Evolutionary conservation across 768 basidiomycete species (phyloP), one percentile per base, ranked within the genome.

Genomic region (Leccinum ochraceum): DNA sequence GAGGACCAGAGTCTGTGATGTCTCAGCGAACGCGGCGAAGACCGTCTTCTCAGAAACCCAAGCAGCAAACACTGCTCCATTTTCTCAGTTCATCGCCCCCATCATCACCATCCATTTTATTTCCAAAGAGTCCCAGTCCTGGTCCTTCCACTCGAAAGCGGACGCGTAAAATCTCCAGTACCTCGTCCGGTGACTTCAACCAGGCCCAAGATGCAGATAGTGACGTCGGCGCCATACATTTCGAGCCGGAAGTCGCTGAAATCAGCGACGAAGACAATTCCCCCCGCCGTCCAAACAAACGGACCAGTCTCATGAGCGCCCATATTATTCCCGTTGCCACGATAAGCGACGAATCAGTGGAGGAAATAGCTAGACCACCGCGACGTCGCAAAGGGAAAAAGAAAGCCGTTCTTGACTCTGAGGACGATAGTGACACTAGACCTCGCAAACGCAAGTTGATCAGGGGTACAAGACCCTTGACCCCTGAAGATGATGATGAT

Each of bases 191-290:
- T 34, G 32, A 63, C 58, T 59, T 63, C 62, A 63, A 64, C 30
- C 70, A 67, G 6, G 67, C 58, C 8, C 62, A 67, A 7, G 72
- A 69, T 52, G 64, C 72, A 34, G 79, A 79, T 54, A 79, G 82
- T 54, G 80, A 81, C 60, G 78, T 86, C 44, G 79, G 76, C 16
- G 79, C 75, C 28, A 85, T 88, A 53, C 80, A 67, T 49, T 82
- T 89, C 54, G 81, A 81, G 60, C 74, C 80, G 17, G 62, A 74
- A 28, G 52, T 44, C 32, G 9, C 58, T 4, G 65, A 65, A n/a
- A 51, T 62, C 52, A 68, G 66, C 57, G 72, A 70, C 26, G 66
- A 69, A 56, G 70, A 69, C 32, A 61, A 63, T 28, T 65, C 68
- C 13, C 69, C 73, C 36, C 69, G 64, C 56, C 66, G 67, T 48